Conservation (phyloP, 192 early-diverging fungal species). For the Blastocladiella britannica region DNA sequence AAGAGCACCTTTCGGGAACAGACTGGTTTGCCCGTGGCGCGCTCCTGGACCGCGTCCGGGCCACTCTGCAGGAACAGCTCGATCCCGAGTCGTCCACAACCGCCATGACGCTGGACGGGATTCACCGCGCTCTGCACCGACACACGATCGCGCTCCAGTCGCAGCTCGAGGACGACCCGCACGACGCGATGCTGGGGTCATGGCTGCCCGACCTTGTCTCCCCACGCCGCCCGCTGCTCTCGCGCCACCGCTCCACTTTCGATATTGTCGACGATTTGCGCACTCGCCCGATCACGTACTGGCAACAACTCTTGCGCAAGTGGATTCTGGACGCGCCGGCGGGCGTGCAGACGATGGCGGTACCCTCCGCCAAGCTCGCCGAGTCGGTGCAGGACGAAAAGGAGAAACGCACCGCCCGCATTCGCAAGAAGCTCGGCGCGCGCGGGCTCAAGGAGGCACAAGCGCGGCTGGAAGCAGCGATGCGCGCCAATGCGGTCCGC, state of each 20-base stretch:
- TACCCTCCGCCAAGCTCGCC: constrained; percentile 28
- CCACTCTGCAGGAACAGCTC: too few relatives aligned
- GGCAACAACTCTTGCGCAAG: constrained; percentile 24
- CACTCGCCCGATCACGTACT: constrained; percentile 24
- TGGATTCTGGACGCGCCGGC: constrained; percentile 35
- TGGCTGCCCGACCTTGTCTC: constrained; percentile 31
- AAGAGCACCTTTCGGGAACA: neutral
- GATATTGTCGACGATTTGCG: constrained; percentile 29
- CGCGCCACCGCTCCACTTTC: constrained; percentile 22
- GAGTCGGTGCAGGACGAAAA: constrained; percentile 21
- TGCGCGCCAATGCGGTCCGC: neutral
- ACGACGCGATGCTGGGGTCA: constrained; percentile 27
- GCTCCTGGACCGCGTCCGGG: too few relatives aligned
- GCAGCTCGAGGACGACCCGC: constrained; percentile 33
- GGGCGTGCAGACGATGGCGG: constrained; percentile 30
- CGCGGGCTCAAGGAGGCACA: constrained; percentile 25
- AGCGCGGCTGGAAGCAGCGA: neutral
- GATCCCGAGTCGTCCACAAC: too few relatives aligned
- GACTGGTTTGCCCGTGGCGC: neutral
- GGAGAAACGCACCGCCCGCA: constrained; percentile 12
- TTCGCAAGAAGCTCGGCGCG: constrained; percentile 16
- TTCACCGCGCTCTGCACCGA: neutral
- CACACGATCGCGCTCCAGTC: constrained; percentile 22
- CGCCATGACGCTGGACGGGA: constrained; percentile 2
- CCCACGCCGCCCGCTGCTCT: constrained; percentile 16